Base-by-base conservation (phyloP, 306 rosid species). In the Corylus avellana region DNA sequence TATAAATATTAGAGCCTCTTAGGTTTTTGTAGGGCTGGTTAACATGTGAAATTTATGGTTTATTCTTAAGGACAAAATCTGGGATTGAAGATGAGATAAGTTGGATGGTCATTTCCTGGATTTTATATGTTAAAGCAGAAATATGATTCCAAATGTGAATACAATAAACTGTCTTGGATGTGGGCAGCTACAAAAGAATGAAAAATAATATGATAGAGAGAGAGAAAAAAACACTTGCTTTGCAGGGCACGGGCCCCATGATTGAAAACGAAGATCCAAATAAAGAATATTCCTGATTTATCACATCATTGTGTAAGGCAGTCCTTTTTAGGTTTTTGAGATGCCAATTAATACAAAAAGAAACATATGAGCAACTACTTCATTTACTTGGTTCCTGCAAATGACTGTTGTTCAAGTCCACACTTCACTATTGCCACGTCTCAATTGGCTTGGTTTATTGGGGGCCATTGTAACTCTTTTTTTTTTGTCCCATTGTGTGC, bases 401-500 rank as follows among this genome's bases (percentile, higher is more conserved):
- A 56, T 61, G 64, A 49, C 72, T 62, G 37, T 74, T 61, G 32
- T 48, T 81, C 72, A 75, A 61, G 1, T 51, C 46, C 12, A 50
- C 14, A 17, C 22, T 3, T 58, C 18, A 35, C 46, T 55, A 17
- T 70, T 75, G 39, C 64, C 79, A 62, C 11, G 44, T 79, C 47
- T 74, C 42, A 51, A 47, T 47, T 44, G 50, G 8, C 37, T 53
- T 70, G 50, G 12, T 27, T 53, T 70, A 50, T 69, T 56, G 42
- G 27, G 78, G 58, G 80, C 53, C 14, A 12, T 11, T 49, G 53
- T 49, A 49, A 48, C 9, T 1, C 7, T 11, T 48, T 48, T 68
- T 44, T 75, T 67, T 61, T 84, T 63, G 70, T 68, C 68, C 80
- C 82, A 74, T 57, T 86, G 75, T 85, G 70, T 76, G 75, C 22